A percentile compares a stretch with the other conserved stretches of the same genome.
phyloP scores from a whole-genome alignment of 805 yeast species.

The Teunomyces atbi region DNA sequence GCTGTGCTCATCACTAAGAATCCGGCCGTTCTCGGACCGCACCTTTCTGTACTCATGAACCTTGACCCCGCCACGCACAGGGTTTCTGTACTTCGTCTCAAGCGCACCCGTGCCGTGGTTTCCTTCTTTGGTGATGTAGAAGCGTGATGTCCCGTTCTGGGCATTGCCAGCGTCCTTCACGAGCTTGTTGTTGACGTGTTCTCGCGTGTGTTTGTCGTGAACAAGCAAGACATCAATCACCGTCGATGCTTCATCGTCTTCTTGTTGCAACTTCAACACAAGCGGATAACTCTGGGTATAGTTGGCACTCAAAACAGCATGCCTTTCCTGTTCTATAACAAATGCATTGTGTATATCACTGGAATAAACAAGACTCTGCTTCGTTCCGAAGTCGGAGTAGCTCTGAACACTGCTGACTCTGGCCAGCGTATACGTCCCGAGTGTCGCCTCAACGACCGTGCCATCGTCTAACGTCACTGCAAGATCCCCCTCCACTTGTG shows the following conservation, averaged over 20 bases:
- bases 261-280: not conserved
- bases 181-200: conserved; percentile 16
- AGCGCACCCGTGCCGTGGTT: conserved; percentile 46
- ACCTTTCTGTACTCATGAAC: conserved; percentile 29
- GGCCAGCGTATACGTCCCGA: not conserved
- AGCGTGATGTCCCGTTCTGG: conserved; percentile 48
- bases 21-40: conserved; percentile 31
- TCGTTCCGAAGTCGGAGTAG: not conserved
- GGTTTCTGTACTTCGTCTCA: conserved; percentile 18
- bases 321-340: not conserved
- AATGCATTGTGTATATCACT: not conserved
- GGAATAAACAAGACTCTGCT: not conserved
- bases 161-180: conserved; percentile 22
- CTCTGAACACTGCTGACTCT: not conserved
- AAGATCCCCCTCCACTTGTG: conserved; percentile 33
- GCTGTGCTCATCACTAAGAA: conserved; percentile 13
- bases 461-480: conserved; percentile 40
- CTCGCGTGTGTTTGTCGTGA: conserved; percentile 14
- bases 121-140: conserved; percentile 42
- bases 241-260: not conserved
- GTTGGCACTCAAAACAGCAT: not conserved
- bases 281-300: not conserved
- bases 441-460: conserved; percentile 24
- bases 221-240: conserved; percentile 22
- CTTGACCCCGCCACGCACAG: not conserved